Base-by-base conservation (phyloP, 2,329 filamentous ascomycete species). In the Fusarium sterilihyphosum region DNA sequence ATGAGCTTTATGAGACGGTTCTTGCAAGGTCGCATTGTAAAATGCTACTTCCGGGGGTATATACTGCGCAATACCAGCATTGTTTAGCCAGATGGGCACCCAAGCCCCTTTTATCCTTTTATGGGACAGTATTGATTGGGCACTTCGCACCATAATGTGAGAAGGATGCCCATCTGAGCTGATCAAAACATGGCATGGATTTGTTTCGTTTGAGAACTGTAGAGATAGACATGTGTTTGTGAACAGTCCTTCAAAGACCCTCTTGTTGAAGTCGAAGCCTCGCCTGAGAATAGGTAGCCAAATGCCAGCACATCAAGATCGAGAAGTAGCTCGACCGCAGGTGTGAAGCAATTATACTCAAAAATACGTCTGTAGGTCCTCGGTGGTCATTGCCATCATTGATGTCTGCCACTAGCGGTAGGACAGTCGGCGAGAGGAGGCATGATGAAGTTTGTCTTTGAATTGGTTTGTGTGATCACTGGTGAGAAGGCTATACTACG, bases 251-350 rank as follows among this genome's bases (percentile, higher is more conserved):
- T 46, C 29, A 46, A 41, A 29, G 26, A 38, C 40, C 44, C 26
- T 62, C 41, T 43, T 5, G 18, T 24, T 43, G 26, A 56, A 58
- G 69, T 61, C 35, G 70, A 65, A 49, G 49, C 57, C 56, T 50
- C 31, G 24, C 54, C 43, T 46, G 29, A 43, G 18, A 61, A 52
- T 50, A 35, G 33, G 33, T 35, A 61, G 38, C 31, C 14, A 68
- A 52, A 41, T 62, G 73, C 70, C 72, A 78, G 44, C 68, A 74
- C 73, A 73, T 71, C 70, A 67, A 49, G 60, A 57, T 52, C 52
- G 47, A 62, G 67, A 50, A 57, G 58, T 44, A 54, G 61, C 64
- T 50, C 69, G 62, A 49, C 54, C 54, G 57, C 31, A 63, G 46
- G 37, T 40, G 57, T 62, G 49, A 35, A 61, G 57, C 37, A 41